phyloP scores from a whole-genome alignment of 164 flowering plant species.

The Magnolia sinica region DNA sequence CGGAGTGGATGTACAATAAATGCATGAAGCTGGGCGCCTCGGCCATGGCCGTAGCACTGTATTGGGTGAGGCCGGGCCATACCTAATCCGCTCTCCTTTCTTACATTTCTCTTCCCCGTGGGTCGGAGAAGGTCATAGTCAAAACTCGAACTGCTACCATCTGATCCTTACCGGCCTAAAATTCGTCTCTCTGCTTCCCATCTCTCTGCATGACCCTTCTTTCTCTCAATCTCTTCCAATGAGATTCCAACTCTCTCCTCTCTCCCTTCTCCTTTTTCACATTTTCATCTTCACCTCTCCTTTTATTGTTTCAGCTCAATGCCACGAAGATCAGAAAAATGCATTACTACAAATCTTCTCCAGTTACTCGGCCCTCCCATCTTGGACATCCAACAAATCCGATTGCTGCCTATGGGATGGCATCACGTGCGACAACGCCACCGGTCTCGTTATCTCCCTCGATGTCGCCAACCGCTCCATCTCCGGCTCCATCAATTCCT shows the following conservation, averaged over 20 bases:
- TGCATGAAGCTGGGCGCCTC: no score
- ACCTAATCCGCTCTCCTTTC: no score
- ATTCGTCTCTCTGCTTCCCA: slow-evolving; percentile 30
- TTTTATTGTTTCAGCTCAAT: slow-evolving; percentile 9
- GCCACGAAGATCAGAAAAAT: slow-evolving; percentile 28
- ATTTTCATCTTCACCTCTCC: slow-evolving; percentile 1
- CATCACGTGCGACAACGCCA: slow-evolving; percentile 21
- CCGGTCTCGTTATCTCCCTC: slow-evolving; percentile 29
- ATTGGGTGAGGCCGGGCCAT: no score
- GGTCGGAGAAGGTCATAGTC: no score
- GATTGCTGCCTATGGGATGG: slow-evolving; percentile 44
- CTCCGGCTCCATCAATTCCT: not conserved
- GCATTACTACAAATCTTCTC: not conserved
- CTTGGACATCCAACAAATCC: slow-evolving; percentile 27
- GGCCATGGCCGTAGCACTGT: no score
- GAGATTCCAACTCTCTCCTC: slow-evolving; percentile 16
- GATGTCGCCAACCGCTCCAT: slow-evolving; percentile 28
- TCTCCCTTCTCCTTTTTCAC: slow-evolving; percentile 8
- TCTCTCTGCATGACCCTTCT: not conserved
- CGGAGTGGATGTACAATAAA: no score
- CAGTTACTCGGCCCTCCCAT: slow-evolving; percentile 18
- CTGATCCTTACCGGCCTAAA: no score
- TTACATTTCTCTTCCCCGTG: no score
- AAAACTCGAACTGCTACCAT: no score
- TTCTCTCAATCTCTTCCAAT: slow-evolving; percentile 14